These are phyloP conservation scores for Rhododendron mucronatum DNA, from an alignment of 148 eudicot species.

Conservation along the genomic window DNA sequence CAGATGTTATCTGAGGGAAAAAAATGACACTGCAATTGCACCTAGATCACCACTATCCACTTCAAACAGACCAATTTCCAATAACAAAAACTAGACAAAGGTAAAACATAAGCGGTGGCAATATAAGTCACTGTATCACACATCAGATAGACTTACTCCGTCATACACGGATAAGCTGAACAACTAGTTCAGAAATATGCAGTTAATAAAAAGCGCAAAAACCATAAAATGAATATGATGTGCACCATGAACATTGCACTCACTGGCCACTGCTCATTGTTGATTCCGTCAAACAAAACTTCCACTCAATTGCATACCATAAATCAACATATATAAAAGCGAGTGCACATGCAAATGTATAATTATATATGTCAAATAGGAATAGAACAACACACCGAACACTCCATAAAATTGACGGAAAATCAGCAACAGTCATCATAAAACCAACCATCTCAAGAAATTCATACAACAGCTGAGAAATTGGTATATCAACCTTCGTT, in stretches of 20 bases:
- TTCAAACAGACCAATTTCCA: background rate
- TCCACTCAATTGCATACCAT: background rate
- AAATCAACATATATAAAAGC: background rate
- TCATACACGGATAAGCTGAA: background rate
- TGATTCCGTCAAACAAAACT: background rate
- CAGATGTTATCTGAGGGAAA: background rate
- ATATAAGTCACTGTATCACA: background rate
- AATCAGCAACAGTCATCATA: background rate
- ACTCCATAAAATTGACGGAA: no score
- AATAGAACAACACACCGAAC: background rate
- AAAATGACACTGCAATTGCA: background rate
- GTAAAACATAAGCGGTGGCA: background rate
- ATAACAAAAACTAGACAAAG: background rate
- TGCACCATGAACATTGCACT: background rate
- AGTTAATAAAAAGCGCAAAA: background rate
- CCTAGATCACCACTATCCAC: background rate
- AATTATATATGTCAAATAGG: background rate
- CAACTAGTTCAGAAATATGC: background rate
- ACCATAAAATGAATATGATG: background rate
- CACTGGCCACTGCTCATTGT: background rate
- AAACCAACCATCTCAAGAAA: background rate
- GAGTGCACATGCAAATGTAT: background rate
- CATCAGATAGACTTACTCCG: background rate
- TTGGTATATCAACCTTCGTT: background rate
- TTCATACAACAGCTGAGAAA: background rate